Evolutionary conservation across 73 alveolate species (phyloP).

Genomic region (Paramecium octaurelia): DNA sequence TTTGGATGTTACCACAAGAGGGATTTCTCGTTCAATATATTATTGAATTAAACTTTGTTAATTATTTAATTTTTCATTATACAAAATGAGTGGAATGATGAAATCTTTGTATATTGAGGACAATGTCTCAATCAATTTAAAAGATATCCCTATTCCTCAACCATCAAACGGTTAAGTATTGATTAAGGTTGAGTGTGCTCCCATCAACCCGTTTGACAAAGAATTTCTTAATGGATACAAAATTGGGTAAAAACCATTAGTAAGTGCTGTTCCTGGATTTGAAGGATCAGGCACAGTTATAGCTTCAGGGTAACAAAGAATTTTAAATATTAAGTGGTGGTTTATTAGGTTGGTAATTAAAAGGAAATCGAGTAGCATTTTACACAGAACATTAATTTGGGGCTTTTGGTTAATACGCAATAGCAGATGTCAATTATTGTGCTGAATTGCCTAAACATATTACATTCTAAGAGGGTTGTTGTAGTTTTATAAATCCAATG

Average conservation of each 20-base stretch:
- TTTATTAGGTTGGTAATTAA: constrained; percentile 11
- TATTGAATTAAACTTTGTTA: constrained; percentile 17
- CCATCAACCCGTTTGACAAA: background rate
- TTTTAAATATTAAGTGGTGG: background rate
- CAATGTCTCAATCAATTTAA: background rate
- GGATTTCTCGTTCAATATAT: background rate
- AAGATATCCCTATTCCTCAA: constrained; percentile 18
- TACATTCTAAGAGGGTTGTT: background rate
- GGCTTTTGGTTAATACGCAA: background rate
- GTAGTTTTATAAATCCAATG: background rate
- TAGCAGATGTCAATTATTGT: constrained; percentile 30
- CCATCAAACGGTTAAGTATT: background rate
- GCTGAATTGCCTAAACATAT: background rate
- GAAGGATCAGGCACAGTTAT: constrained; percentile 34
- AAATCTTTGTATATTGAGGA: background rate
- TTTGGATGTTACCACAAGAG: constrained; percentile 19
- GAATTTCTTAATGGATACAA: background rate
- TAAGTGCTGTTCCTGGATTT: background rate
- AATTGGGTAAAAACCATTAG: background rate
- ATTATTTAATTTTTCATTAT: background rate
- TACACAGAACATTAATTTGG: constrained; percentile 22
- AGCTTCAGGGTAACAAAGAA: background rate
- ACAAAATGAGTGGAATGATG: background rate
- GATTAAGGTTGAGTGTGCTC: background rate
- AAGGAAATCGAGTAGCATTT: constrained; percentile 28